Conservation (phyloP, 768 basidiomycete species). For the Mycena crocata region DNA sequence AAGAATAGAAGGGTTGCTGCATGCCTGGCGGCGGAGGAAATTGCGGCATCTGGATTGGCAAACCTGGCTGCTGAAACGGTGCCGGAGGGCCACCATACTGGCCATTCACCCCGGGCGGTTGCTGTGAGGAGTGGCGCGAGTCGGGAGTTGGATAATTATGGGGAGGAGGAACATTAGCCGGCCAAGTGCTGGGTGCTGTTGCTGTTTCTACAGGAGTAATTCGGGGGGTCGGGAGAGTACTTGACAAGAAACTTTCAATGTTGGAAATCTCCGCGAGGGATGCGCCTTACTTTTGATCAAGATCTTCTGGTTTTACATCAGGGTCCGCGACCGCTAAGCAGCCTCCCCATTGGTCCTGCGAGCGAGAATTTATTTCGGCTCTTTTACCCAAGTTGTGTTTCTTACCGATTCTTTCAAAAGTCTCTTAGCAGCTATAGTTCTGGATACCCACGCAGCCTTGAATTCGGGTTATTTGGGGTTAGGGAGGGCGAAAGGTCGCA, state of each 20-base stretch:
- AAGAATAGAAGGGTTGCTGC: constrained; percentile 9
- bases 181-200: constrained; percentile 15
- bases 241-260: constrained; percentile 44
- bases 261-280: constrained; percentile 14
- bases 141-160: background rate
- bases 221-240: constrained; percentile 74
- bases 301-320: constrained; percentile 14
- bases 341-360: constrained; percentile 40
- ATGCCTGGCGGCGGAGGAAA: constrained; percentile 14
- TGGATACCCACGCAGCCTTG: constrained; percentile 63
- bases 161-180: background rate
- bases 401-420: constrained; percentile 51
- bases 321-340: constrained; percentile 26
- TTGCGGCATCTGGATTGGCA: constrained; percentile 19
- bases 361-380: background rate
- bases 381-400: background rate
- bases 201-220: constrained; percentile 55
- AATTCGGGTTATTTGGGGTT: constrained; percentile 60
- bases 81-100: background rate
- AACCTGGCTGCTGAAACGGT: constrained; percentile 7
- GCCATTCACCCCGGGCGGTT: background rate
- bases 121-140: background rate
- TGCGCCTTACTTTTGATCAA: constrained; percentile 56
- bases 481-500: background rate
- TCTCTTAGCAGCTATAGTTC: constrained; percentile 55